Evolutionary conservation across 2,329 filamentous ascomycete genomes (phyloP).

Genomic region (Ophiostoma ips): DNA sequence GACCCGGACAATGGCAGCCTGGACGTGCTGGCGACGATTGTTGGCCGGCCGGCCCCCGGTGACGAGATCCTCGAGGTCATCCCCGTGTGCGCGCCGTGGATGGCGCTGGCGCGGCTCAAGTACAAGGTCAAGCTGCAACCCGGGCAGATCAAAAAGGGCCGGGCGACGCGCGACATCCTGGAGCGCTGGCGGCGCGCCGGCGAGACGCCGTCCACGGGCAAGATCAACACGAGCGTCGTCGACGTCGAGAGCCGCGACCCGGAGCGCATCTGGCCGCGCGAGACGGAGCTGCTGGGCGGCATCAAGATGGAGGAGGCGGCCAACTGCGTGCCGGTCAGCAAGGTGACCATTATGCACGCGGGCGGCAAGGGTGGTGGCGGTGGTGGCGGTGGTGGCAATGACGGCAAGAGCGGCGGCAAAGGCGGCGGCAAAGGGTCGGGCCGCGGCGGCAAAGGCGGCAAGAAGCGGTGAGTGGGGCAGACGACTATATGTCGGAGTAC

Average conservation of each 20-base stretch:
- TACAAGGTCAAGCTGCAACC: conserved; percentile 95
- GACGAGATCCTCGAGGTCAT: conserved; percentile 66
- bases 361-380: conserved; percentile 29
- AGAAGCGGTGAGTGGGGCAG: neutral
- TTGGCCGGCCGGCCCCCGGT: conserved; percentile 63
- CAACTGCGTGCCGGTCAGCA: conserved; percentile 67
- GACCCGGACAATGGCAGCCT: conserved; percentile 38
- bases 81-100: conserved; percentile 51
- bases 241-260: conserved; percentile 47
- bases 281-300: conserved; percentile 69
- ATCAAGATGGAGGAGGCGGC: conserved; percentile 73
- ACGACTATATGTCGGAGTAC: too few relatives aligned
- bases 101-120: conserved; percentile 56
- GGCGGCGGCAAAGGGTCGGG: neutral
- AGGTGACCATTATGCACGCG: conserved; percentile 64
- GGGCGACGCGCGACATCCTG: conserved; percentile 83
- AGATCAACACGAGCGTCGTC: conserved; percentile 29
- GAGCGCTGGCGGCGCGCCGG: conserved; percentile 51
- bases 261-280: conserved; percentile 71
- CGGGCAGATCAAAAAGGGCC: conserved; percentile 80
- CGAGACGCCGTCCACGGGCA: conserved; percentile 40
- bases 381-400: conserved; percentile 25
- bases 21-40: conserved; percentile 50
- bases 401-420: neutral
- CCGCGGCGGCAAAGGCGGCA: conserved; percentile 1